phyloP scores from a whole-genome alignment of 2,329 filamentous ascomycete species.

The Fusarium sarcochroum region DNA sequence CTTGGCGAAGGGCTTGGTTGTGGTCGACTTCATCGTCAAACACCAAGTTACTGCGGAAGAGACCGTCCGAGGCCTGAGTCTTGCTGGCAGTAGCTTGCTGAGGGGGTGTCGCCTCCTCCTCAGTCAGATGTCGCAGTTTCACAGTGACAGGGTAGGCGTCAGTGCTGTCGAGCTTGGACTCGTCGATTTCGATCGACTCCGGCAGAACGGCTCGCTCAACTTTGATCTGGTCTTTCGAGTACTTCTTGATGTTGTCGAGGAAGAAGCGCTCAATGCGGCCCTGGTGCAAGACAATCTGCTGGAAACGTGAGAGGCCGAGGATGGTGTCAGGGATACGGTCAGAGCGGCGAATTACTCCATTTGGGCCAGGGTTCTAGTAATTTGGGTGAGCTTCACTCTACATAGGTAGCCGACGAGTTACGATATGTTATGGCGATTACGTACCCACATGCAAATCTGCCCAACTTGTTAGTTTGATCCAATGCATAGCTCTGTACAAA shows the following conservation, averaged over 20 bases:
- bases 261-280: constrained; percentile 78
- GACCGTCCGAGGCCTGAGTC: constrained; percentile 2
- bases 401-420: no score
- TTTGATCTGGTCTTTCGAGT: neutral
- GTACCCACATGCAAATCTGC: constrained; percentile 4
- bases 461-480: constrained; percentile 19
- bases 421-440: neutral
- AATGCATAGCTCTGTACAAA: neutral
- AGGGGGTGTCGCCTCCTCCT: constrained; percentile 8
- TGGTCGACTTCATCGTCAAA: constrained; percentile 67
- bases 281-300: constrained; percentile 78
- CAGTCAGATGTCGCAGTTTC: constrained; percentile 13
- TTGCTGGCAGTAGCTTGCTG: constrained; percentile 2
- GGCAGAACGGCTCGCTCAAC: constrained; percentile 9
- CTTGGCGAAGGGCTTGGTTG: constrained; percentile 58
- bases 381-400: constrained; percentile 9
- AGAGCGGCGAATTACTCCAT: constrained; percentile 54
- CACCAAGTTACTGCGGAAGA: constrained; percentile 40
- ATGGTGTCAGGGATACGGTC: constrained; percentile 75
- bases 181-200: constrained; percentile 3
- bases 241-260: constrained; percentile 68
- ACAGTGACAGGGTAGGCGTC: constrained; percentile 9
- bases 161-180: neutral
- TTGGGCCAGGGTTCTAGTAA: constrained; percentile 30
- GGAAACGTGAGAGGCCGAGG: constrained; percentile 72